Conservation (phyloP, 257 asterid genomes). For the Solanum bulbocastanum region DNA sequence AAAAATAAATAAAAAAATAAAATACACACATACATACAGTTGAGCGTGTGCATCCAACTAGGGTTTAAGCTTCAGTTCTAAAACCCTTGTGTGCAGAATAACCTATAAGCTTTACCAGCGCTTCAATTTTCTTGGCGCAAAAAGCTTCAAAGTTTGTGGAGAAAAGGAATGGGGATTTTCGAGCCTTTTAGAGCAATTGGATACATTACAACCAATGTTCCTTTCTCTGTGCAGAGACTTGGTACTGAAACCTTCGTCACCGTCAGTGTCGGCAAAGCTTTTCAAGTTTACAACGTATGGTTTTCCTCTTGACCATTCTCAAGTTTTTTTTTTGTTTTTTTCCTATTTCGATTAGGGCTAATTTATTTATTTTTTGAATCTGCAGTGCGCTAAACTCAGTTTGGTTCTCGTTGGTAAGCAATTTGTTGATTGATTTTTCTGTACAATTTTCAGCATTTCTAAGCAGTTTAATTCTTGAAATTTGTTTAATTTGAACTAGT, state of each 20-base stretch:
- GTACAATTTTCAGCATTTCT: not conserved
- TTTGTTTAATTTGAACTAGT: not conserved
- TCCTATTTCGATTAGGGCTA: not conserved
- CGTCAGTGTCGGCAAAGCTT: conserved; percentile 83
- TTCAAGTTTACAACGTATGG: conserved; percentile 72
- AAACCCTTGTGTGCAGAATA: not conserved
- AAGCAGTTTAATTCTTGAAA: not conserved
- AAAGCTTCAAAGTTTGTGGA: not conserved
- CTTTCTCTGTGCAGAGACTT: conserved; percentile 77
- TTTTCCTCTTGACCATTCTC: not conserved
- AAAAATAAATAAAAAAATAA: not conserved
- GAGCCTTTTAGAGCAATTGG: conserved; percentile 87
- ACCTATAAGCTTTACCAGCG: not conserved
- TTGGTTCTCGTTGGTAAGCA: conserved; percentile 78
- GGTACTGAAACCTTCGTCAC: conserved; percentile 93
- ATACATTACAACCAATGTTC: conserved; percentile 62
- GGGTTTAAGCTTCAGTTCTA: not conserved
- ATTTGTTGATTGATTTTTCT: not conserved
- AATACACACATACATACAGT: not conserved
- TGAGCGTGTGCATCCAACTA: not conserved
- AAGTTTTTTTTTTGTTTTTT: not conserved
- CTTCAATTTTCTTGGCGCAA: not conserved
- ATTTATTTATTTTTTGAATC: not conserved
- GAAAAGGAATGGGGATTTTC: conserved; percentile 43
- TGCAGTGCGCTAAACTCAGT: conserved; percentile 86